phyloP scores from a whole-genome alignment of 306 rosid genomes.

The Glycyrrhiza uralensis region DNA sequence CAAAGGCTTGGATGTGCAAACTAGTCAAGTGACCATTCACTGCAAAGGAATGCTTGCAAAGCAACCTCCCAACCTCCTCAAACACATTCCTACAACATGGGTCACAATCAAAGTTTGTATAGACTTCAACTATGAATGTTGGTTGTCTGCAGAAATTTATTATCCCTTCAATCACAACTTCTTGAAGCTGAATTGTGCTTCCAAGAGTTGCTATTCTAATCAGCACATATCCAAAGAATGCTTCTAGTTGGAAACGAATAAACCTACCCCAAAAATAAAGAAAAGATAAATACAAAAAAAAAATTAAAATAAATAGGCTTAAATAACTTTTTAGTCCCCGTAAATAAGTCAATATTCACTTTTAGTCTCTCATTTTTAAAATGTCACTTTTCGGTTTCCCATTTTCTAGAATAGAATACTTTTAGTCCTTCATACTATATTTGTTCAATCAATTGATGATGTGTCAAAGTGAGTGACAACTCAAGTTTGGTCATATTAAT shows the following conservation, averaged over 20 bases:
- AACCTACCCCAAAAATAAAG: slow-evolving; percentile 37
- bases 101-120: slow-evolving; percentile 77
- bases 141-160: slow-evolving; percentile 86
- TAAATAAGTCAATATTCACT: no score
- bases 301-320: no score
- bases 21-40: slow-evolving; percentile 43
- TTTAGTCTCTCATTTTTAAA: no score
- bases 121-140: slow-evolving; percentile 57
- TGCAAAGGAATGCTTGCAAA: slow-evolving; percentile 80
- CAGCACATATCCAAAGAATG: slow-evolving; percentile 66
- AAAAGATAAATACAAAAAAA: background rate
- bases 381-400: no score
- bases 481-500: no score
- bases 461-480: no score
- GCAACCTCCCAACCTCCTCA: slow-evolving; percentile 72
- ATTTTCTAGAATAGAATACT: no score
- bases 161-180: slow-evolving; percentile 83
- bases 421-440: no score
- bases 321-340: no score
- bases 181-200: slow-evolving; percentile 65
- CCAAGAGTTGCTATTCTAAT: slow-evolving; percentile 52
- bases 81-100: slow-evolving; percentile 61
- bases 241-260: slow-evolving; percentile 73
- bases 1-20: slow-evolving; percentile 76
- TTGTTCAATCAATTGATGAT: no score